A percentile compares a stretch with the other conserved stretches of the same genome.
phyloP scores from a whole-genome alignment of 2,329 filamentous ascomycete species.

The Diaporthe vaccinii region DNA sequence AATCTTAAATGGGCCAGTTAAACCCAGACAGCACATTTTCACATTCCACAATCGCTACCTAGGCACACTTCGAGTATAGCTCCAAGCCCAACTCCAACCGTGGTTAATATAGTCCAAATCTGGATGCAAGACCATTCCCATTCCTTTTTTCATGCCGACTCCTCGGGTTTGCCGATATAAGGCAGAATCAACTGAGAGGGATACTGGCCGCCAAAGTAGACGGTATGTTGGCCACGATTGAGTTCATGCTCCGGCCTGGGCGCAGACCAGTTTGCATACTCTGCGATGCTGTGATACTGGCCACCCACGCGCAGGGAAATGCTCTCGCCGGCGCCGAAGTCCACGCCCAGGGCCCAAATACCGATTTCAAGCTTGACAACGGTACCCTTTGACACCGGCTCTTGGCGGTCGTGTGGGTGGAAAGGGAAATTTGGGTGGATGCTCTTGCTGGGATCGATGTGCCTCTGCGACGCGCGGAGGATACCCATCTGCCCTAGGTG shows the following conservation, averaged over 20 bases:
- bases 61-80: background rate
- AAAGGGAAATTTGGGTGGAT: conserved; percentile 51
- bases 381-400: conserved; percentile 56
- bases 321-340: conserved; percentile 58
- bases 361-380: conserved; percentile 62
- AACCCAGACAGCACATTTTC: background rate
- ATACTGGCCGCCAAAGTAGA: conserved; percentile 54
- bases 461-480: conserved; percentile 59
- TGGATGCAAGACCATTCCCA: background rate
- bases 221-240: conserved; percentile 55
- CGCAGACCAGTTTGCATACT: conserved; percentile 54
- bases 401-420: conserved; percentile 55
- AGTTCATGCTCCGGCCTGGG: conserved; percentile 55
- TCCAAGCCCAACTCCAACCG: background rate
- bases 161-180: background rate
- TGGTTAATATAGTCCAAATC: background rate
- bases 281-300: conserved; percentile 54
- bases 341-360: conserved; percentile 61
- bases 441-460: conserved; percentile 50
- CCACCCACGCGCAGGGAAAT: conserved; percentile 47
- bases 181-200: conserved; percentile 7
- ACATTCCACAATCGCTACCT: background rate
- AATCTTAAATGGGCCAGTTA: background rate
- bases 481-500: conserved; percentile 59
- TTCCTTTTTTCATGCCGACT: background rate